Evolutionary conservation across 2,329 filamentous ascomycete species (phyloP).

Genomic region (Chrysoporthe puriensis): DNA sequence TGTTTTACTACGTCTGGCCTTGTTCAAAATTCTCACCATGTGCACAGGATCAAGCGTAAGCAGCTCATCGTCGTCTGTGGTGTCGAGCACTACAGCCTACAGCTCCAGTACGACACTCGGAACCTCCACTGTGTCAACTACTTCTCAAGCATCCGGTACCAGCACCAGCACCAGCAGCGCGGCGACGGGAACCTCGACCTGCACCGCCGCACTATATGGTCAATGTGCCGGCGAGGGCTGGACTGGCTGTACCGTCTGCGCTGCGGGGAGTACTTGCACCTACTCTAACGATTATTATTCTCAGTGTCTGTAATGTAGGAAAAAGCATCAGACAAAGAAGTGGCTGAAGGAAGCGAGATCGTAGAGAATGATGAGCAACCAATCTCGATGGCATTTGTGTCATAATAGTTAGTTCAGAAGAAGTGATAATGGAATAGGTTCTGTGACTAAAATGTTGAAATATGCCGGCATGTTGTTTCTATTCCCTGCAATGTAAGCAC

Average conservation of each 20-base stretch:
- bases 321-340: background rate
- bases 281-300: slow-evolving; percentile 26
- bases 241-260: slow-evolving; percentile 20
- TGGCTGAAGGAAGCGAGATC: background rate
- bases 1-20: too few relatives aligned
- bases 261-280: slow-evolving; percentile 22
- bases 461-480: background rate
- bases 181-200: slow-evolving; percentile 13
- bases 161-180: slow-evolving; percentile 12
- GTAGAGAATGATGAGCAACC: background rate
- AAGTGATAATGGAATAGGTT: background rate
- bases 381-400: background rate
- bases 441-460: background rate
- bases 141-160: slow-evolving; percentile 11
- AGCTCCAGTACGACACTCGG: slow-evolving; percentile 9
- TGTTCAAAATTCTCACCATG: background rate
- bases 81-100: background rate
- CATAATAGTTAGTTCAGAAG: background rate
- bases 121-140: slow-evolving; percentile 19
- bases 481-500: background rate
- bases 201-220: slow-evolving; percentile 18
- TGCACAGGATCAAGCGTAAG: slow-evolving; percentile 16
- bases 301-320: slow-evolving; percentile 15
- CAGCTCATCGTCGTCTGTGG: slow-evolving; percentile 13
- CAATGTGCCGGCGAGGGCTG: slow-evolving; percentile 24